A percentile compares a stretch with the other conserved stretches of the same genome.
phyloP scores from a whole-genome alignment of 2,329 filamentous ascomycete genomes.

The Xylariaceae sp. region DNA sequence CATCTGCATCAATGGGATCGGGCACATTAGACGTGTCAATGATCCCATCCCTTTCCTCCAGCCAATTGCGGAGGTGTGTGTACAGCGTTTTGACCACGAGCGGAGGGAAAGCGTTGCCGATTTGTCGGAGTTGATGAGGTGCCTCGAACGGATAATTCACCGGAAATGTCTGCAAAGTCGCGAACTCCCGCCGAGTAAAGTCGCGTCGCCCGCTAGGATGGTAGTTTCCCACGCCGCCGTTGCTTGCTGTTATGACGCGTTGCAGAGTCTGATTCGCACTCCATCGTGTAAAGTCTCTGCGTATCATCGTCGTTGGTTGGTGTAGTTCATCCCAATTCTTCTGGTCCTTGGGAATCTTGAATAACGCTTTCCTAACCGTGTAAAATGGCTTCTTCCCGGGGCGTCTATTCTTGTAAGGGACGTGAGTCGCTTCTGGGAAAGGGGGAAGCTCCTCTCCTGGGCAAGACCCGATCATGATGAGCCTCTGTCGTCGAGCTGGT shows the following conservation, averaged over 20 bases:
- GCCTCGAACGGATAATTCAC: constrained; percentile 54
- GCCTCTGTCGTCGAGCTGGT: constrained; percentile 47
- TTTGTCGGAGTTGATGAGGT: constrained; percentile 55
- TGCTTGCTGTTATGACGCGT: constrained; percentile 60
- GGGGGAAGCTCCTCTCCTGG: constrained; percentile 68
- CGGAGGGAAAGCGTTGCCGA: constrained; percentile 78
- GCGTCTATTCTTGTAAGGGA: constrained; percentile 30
- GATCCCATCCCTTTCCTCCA: constrained; percentile 42
- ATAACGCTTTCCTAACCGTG: constrained; percentile 45
- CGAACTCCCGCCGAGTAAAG: constrained; percentile 67
- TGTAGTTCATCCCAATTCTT: constrained; percentile 38
- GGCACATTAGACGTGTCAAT: constrained; percentile 21
- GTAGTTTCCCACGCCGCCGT: constrained; percentile 56
- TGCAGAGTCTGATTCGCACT: constrained; percentile 47
- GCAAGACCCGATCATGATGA: constrained; percentile 58
- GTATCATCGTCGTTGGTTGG: constrained; percentile 30
- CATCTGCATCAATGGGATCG: constrained; percentile 21
- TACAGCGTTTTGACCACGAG: constrained; percentile 50
- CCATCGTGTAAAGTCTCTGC: constrained; percentile 38
- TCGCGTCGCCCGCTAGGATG: constrained; percentile 63
- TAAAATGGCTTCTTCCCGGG: constrained; percentile 37
- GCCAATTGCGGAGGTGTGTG: constrained; percentile 45
- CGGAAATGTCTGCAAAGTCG: constrained; percentile 69
- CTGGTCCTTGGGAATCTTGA: constrained; percentile 28
- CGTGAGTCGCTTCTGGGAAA: constrained; percentile 64